These are phyloP conservation scores for Salvia splendens DNA, from an alignment of 257 asterid genomes.

Conservation along the genomic window DNA sequence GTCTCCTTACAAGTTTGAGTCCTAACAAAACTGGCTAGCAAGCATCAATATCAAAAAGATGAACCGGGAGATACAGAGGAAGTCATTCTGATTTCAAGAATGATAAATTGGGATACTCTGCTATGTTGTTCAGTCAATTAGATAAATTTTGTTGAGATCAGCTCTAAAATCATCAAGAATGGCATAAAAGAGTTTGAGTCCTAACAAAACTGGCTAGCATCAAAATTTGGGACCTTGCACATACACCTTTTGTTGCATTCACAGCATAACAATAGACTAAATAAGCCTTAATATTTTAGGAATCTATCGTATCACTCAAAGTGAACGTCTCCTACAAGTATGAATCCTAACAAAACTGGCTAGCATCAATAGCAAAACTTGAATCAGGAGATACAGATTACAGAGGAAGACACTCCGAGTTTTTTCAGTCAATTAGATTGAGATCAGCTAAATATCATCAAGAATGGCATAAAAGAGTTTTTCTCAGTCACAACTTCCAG, in stretches of 20 bases:
- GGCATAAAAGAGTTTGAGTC: too few species aligned
- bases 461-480: constrained; percentile 1
- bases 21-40: not conserved
- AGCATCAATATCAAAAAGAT: not conserved
- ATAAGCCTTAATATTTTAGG: not conserved
- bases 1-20: too few species aligned
- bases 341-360: not conserved
- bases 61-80: not conserved
- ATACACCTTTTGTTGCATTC: constrained; percentile 66
- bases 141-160: not conserved
- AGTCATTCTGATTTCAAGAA: not conserved
- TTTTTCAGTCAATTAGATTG: not conserved
- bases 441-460: not conserved
- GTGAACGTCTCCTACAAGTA: not conserved
- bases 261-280: constrained; percentile 1
- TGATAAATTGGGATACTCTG: not conserved
- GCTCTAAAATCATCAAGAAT: not conserved
- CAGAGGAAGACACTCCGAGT: too few species aligned
- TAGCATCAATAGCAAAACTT: not conserved
- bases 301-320: too few species aligned
- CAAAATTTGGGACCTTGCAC: constrained; percentile 40
- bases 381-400: not conserved
- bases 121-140: not conserved
- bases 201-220: too few species aligned
- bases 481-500: not conserved